Evolutionary conservation across 495 filamentous ascomycete species (phyloP), one percentile per base, ranked within the genome.

Genomic region (Tetracladium setigerum): DNA sequence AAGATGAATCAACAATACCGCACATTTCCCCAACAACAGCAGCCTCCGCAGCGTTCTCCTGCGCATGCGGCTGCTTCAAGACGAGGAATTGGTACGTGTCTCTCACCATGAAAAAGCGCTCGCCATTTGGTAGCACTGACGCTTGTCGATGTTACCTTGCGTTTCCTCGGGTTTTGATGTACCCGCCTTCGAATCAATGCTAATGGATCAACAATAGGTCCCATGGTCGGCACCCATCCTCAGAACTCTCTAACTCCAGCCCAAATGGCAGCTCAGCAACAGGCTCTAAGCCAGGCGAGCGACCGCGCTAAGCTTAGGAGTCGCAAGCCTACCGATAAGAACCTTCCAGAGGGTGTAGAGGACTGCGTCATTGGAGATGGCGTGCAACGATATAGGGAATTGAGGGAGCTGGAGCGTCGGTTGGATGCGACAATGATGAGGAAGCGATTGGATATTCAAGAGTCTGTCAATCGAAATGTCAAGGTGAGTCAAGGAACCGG

Each of bases 381-480:
- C 30, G 89, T 87, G 15, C 69, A 81, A 57, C 78, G 87, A 49
- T 99, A 99, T 66, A 79, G 78, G 57, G 74, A 79, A 43, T 67
- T 97, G 52, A 79, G 86, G 62, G 91, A 95, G 40, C 64, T 94
- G 34, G 94, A 99, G 76, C 78, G 89, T 61, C 78, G 81, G 45
- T 72, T 96, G 44, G 94, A 99, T 69, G 87, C 89, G 17, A 84
- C 87, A n/a, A 92, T 96, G 73, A 86, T 92, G 63, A 78, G 90
- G 55, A 99, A 97, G 71, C 74, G 89, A 50, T 66, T 97, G 50
- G 92, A 99, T 63, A 84, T 95, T 42, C 77, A 86, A 44, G 91
- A 95, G 57, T 82, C 84, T 13, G 77, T 91, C 31, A 86, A 79
- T 63, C 79, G 86, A 44, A 83, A 84, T 44, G 70, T 82, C 40